A percentile compares a stretch with the other conserved stretches of the same genome.
phyloP scores from a whole-genome alignment of 2,329 filamentous ascomycete genomes.

The Xylaria multiplex region DNA sequence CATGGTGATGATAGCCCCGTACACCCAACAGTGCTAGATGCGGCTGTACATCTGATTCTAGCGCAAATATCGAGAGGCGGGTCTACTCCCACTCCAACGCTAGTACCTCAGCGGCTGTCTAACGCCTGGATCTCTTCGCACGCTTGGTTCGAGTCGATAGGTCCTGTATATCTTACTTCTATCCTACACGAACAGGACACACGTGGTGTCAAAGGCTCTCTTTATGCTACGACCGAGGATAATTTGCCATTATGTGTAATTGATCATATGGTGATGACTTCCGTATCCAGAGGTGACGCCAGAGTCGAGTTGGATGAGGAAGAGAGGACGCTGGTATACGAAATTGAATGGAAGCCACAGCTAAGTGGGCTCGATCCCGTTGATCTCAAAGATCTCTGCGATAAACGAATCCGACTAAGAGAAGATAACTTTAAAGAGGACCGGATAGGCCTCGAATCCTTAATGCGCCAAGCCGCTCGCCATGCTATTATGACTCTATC shows the following conservation, averaged over 20 bases:
- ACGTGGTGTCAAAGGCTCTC: too few relatives aligned
- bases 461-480: neutral
- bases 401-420: neutral
- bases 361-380: too few relatives aligned
- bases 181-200: too few relatives aligned
- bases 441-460: neutral
- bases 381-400: neutral
- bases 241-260: too few relatives aligned
- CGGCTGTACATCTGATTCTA: neutral
- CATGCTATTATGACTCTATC: neutral
- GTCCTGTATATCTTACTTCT: too few relatives aligned
- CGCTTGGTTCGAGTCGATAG: neutral
- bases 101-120: neutral
- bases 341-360: too few relatives aligned
- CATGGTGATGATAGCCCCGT: neutral
- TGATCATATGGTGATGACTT: too few relatives aligned
- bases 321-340: too few relatives aligned
- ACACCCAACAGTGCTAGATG: constrained; percentile 18
- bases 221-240: too few relatives aligned
- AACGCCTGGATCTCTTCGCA: constrained; percentile 7
- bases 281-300: too few relatives aligned
- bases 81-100: neutral
- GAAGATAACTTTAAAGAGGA: too few relatives aligned
- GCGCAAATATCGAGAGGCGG: neutral
- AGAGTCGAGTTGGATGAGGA: too few relatives aligned